Base-by-base conservation (phyloP, 1,139 yeast genomes). In the Diutina neorugosa region DNA sequence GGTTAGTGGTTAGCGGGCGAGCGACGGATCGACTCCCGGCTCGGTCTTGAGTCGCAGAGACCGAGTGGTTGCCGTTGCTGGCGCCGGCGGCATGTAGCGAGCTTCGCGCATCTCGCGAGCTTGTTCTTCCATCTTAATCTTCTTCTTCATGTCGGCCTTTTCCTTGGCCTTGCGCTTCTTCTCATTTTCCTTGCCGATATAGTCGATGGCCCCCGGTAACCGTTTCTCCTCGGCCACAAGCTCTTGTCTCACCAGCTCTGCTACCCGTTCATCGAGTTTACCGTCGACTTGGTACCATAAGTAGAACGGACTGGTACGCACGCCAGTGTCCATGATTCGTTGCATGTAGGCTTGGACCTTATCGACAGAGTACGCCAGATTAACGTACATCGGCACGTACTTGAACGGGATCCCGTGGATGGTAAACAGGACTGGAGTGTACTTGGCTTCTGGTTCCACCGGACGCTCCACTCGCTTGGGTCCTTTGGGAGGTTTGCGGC, bases 221-320 rank as follows among this genome's bases (percentile, higher is more conserved):
- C 70, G 71, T 65, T 69, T 73, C 56, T 74, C 79, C 57, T 74
- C 78, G 43, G 63, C 68, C 46, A 63, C 65, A 42, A 73, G 61
- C 51, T 69, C 70, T 8, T 59, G 61, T 57, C 84, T 67, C 23
- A 79, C 63, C 12, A 69, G 68, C 58, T 80, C 84, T 0, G 80
- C 82, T 49, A 79, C 62, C 1, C 64, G 61, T 56, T 82, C 89
- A 62, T 85, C 93, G 56, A 85, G 82, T 53, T 80, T 77, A 4
- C 90, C 93, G 65, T 89, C 96, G 20, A 90, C 75, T 61, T 87
- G 89, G 61, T 84, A 87, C 96, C 96, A 90, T 42, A 88, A 71
- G 62, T 85, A 79, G 62, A 80, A 80, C 42, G 79, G 78, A 7
- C 84, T 70, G 6, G 82, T 69, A 54, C 93, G 73, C 1, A 72